These are phyloP conservation scores for Trichoderma koningiopsis DNA, from an alignment of 2,329 filamentous ascomycete genomes.

Conservation along the genomic window DNA sequence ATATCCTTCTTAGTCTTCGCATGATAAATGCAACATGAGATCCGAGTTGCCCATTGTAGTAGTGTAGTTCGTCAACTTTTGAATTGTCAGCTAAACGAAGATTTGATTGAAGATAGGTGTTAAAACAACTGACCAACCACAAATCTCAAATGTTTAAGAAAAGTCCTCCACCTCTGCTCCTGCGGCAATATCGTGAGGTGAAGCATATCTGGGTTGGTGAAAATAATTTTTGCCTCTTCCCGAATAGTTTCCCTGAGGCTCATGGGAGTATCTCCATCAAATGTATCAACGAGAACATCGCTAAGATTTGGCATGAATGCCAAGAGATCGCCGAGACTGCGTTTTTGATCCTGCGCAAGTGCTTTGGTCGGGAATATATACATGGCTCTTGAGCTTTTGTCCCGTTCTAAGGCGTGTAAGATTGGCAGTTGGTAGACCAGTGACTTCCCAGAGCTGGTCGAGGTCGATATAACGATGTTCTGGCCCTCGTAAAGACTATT, in stretches of 20 bases:
- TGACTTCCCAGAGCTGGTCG: constrained; percentile 95
- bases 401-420: constrained; percentile 79
- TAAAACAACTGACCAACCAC: constrained; percentile 65
- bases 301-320: constrained; percentile 77
- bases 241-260: constrained; percentile 74
- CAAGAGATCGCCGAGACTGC: constrained; percentile 84
- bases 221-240: constrained; percentile 88
- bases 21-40: constrained; percentile 95
- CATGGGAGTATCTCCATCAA: constrained; percentile 93
- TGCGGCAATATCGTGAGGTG: constrained; percentile 92
- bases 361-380: constrained; percentile 99
- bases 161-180: constrained; percentile 84
- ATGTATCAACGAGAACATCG: constrained; percentile 81
- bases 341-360: constrained; percentile 87
- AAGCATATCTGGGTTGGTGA: constrained; percentile 98
- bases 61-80: constrained; percentile 80
- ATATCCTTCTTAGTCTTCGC: constrained; percentile 83
- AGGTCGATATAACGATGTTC: constrained; percentile 90
- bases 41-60: constrained; percentile 93
- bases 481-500: constrained; percentile 81
- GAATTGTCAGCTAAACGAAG: neutral
- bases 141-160: constrained; percentile 84
- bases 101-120: neutral
- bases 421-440: constrained; percentile 98
- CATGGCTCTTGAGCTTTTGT: constrained; percentile 79